Evolutionary conservation across 345 rosid species (phyloP), one percentile per base, ranked within the genome.

Genomic region (Acer campestre): DNA sequence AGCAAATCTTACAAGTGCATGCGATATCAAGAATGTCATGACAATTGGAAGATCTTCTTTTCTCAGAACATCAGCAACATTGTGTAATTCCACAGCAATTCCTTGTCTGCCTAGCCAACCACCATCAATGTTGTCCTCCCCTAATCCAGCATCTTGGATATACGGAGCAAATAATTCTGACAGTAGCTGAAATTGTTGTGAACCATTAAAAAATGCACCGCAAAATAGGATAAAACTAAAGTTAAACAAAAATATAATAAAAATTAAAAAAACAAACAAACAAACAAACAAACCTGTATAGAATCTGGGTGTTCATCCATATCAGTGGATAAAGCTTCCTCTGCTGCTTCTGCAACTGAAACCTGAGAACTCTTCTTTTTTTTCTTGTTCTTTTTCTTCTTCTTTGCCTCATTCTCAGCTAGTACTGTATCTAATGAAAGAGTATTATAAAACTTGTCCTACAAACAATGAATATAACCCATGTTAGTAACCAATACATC

Each of bases 71-170:
- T 96, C 98, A 49, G 99, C 98, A 8, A 90, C 88, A 78, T 97
- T 89, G 86, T 87, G 89, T 79, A 96, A 87, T 75, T 97, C 94
- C 85, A 96, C 77, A 73, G 99, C 97, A 70, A 91, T 86, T 77
- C 98, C 99, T 87, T 96, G 97, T 82, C 97, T 86, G 48, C 99
- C 90, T 81, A 94, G 82, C 97, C 99, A 94, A 77, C 94, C 89
- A 87, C 90, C 89, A 92, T 96, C 97, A 53, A 89, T 67, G 79
- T 11, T 82, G 68, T 82, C 89, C 80, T 84, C 97, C 75, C 87
- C 86, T 78, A 81, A 82, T 62, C 84, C 84, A 82, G 83, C 80
- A 75, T 94, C 98, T 22, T 90, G 93, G 74, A 91, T 88, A 74
- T 96, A 96, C 68, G 91, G 82, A 16, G 99, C 94, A 89, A 94